Evolutionary conservation across 805 yeast species (phyloP).

Genomic region (Ogataea pignaliae): DNA sequence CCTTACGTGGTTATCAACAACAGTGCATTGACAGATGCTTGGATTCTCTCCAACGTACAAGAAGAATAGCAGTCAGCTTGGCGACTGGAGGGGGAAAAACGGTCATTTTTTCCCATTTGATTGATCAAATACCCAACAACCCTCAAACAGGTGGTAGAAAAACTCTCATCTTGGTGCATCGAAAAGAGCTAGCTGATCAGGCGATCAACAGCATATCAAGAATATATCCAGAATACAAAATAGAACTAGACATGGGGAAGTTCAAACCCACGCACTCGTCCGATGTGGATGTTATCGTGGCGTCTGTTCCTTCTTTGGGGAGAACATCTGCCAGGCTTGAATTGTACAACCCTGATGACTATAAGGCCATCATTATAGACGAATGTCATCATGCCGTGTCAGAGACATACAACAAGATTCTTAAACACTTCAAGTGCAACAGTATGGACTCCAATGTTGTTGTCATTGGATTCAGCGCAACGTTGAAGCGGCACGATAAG

Average conservation of each 20-base stretch:
- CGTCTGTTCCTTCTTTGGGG: conserved; percentile 68
- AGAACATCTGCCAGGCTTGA: conserved; percentile 39
- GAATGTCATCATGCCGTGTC: conserved; percentile 94
- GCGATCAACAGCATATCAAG: conserved; percentile 47
- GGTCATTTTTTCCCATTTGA: conserved; percentile 61
- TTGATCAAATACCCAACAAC: conserved; percentile 34
- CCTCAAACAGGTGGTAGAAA: conserved; percentile 29
- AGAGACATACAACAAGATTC: conserved; percentile 51
- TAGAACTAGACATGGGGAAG: conserved; percentile 70
- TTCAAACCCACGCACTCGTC: conserved; percentile 32
- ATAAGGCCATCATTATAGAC: conserved; percentile 74
- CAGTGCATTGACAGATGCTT: conserved; percentile 61
- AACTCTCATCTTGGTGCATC: conserved; percentile 69
- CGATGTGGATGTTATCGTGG: conserved; percentile 63
- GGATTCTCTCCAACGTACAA: conserved; percentile 35
- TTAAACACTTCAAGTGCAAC: conserved; percentile 54
- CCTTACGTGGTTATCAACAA: conserved; percentile 50
- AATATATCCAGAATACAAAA: conserved; percentile 45
- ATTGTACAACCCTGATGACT: conserved; percentile 52
- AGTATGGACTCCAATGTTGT: conserved; percentile 39
- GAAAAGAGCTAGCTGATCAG: conserved; percentile 74
- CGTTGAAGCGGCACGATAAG: conserved; percentile 74
- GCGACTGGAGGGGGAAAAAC: conserved; percentile 98
- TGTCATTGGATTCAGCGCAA: conserved; percentile 85
- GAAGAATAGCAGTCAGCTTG: conserved; percentile 72